Evolutionary conservation across 306 rosid species (phyloP).

Genomic region (Cucurbita moschata): DNA sequence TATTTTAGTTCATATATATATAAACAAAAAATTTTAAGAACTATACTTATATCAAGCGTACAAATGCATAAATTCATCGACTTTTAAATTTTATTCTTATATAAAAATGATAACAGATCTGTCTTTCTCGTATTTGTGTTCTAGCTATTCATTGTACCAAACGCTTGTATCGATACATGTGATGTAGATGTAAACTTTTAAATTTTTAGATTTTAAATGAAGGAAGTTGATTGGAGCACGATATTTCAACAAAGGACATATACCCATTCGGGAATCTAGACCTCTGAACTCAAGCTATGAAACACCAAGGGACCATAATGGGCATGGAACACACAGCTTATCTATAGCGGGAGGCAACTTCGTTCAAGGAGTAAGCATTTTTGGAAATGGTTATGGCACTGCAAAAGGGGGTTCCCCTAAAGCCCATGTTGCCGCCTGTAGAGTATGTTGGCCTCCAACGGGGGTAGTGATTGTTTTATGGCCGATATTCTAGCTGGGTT

Average conservation of each 20-base stretch:
- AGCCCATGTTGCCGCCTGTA: conserved; percentile 63
- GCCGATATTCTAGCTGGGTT: conserved; percentile 47
- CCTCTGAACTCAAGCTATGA: not conserved
- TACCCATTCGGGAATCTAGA: not conserved
- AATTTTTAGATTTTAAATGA: not conserved
- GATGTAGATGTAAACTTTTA: too few relatives aligned
- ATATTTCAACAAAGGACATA: conserved; percentile 41
- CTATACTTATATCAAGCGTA: not conserved
- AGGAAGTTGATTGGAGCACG: conserved; percentile 77
- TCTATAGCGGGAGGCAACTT: conserved; percentile 66
- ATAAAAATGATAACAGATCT: not conserved
- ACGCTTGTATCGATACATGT: too few relatives aligned
- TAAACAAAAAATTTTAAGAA: too few relatives aligned
- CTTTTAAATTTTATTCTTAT: not conserved
- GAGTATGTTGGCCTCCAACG: conserved; percentile 48
- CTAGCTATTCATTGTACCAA: not conserved
- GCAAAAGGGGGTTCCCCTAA: conserved; percentile 88
- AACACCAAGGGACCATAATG: conserved; percentile 36
- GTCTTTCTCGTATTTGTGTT: not conserved
- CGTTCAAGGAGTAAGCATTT: conserved; percentile 24
- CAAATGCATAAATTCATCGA: not conserved
- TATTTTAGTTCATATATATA: too few relatives aligned
- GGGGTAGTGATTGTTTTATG: conserved; percentile 18
- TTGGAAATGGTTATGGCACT: conserved; percentile 50
- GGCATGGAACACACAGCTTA: conserved; percentile 77